Evolutionary conservation across 2,329 filamentous ascomycete species (phyloP).

Genomic region (Fusarium heterosporum): DNA sequence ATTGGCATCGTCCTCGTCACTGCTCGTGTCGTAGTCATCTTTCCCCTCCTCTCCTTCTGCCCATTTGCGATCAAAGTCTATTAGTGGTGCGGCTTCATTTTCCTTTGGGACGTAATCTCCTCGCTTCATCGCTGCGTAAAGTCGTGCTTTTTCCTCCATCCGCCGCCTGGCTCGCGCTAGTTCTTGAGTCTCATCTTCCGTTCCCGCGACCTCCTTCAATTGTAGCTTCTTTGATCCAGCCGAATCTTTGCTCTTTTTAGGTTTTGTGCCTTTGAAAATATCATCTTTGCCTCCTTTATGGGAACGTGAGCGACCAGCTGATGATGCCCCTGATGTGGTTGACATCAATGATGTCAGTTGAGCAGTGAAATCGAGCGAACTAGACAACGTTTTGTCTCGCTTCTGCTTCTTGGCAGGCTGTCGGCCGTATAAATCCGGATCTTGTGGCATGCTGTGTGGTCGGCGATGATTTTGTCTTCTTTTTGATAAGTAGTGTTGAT

Average conservation of each 20-base stretch:
- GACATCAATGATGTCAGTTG: constrained; percentile 86
- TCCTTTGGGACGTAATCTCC: constrained; percentile 82
- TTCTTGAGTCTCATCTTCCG: constrained; percentile 73
- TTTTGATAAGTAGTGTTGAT: neutral
- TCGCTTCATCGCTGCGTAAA: constrained; percentile 90
- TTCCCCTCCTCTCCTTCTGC: constrained; percentile 71
- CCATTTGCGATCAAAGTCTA: constrained; percentile 98
- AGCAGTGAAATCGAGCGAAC: constrained; percentile 86
- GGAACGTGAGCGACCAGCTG: constrained; percentile 60
- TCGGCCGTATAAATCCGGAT: constrained; percentile 81
- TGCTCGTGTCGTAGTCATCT: constrained; percentile 69
- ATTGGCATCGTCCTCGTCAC: constrained; percentile 56
- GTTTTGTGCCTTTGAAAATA: constrained; percentile 52
- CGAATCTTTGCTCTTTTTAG: constrained; percentile 46
- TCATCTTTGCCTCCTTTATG: constrained; percentile 62
- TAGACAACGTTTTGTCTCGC: constrained; percentile 77
- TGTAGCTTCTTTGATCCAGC: constrained; percentile 59
- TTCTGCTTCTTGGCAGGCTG: constrained; percentile 75
- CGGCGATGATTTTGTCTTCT: neutral
- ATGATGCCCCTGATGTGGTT: constrained; percentile 57
- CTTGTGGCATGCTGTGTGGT: constrained; percentile 65
- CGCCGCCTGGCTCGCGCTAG: constrained; percentile 78
- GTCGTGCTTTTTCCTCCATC: constrained; percentile 89
- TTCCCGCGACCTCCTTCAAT: constrained; percentile 65
- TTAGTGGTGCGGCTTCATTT: constrained; percentile 73